A percentile compares a stretch with the other conserved stretches of the same genome.
These are phyloP conservation scores for Aegilops speltoides DNA, from an alignment of 176 grass and related monocot species.

Conservation along the genomic window DNA sequence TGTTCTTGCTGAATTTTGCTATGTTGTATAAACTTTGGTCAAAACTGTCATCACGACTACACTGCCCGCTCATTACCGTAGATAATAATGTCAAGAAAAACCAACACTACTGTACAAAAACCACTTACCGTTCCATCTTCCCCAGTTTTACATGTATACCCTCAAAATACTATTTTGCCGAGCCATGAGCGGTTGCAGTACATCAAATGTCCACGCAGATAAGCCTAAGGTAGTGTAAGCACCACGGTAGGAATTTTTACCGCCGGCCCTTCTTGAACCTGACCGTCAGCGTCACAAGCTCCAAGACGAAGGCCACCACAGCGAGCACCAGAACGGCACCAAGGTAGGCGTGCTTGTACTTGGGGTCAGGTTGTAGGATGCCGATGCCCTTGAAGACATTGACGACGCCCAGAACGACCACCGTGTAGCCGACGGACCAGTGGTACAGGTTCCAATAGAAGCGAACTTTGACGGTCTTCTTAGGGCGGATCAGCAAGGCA, in stretches of 20 bases:
- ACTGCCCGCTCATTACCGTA: not conserved
- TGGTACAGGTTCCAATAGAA: conserved; percentile 16
- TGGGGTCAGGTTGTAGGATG: not conserved
- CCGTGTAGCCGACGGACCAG: conserved; percentile 18
- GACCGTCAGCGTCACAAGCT: not conserved
- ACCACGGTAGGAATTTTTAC: not conserved
- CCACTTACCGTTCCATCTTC: not conserved
- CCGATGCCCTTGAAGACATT: conserved; percentile 8
- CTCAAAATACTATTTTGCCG: not conserved
- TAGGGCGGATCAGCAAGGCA: conserved; percentile 17
- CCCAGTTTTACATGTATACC: not conserved
- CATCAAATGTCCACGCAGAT: not conserved
- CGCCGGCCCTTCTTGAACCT: conserved; percentile 6
- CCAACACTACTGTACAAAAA: not conserved
- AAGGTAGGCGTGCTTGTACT: not conserved
- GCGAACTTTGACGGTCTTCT: conserved; percentile 21
- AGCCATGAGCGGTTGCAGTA: not conserved
- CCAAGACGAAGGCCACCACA: not conserved
- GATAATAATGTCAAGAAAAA: not conserved
- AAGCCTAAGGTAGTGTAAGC: not conserved
- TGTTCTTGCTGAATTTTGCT: not conserved
- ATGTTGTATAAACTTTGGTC: not conserved
- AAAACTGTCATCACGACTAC: not conserved
- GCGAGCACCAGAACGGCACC: not conserved
- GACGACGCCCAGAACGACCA: conserved; percentile 13